Evolutionary conservation across 192 early-diverging fungal genomes (phyloP).

Genomic region (Backusella liffmaniae): DNA sequence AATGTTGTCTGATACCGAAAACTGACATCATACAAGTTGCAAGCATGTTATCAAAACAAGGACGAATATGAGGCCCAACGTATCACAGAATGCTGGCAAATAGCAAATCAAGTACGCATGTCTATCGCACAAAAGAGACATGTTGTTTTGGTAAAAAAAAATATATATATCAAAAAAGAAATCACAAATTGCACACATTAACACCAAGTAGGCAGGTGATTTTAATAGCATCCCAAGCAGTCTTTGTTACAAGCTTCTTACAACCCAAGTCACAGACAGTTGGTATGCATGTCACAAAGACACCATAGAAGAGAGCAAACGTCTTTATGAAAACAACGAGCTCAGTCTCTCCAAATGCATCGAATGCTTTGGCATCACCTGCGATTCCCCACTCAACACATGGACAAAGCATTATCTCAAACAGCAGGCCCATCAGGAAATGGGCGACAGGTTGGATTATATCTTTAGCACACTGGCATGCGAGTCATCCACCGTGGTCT

Average conservation of each 20-base stretch:
- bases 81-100: conserved; percentile 54
- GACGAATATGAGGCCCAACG: conserved; percentile 50
- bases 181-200: background rate
- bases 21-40: conserved; percentile 31
- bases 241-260: conserved; percentile 39
- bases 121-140: conserved; percentile 49
- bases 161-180: background rate
- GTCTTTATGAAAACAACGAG: background rate
- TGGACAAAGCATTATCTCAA: conserved; percentile 48
- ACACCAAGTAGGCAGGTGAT: conserved; percentile 40
- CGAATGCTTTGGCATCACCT: conserved; percentile 48
- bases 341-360: conserved; percentile 9
- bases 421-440: conserved; percentile 29
- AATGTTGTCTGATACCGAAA: too few species aligned
- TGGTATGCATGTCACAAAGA: conserved; percentile 39
- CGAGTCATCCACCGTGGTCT: conserved; percentile 24
- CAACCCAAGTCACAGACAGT: conserved; percentile 44
- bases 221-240: conserved; percentile 49
- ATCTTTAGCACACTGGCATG: conserved; percentile 48
- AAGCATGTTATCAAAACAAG: conserved; percentile 51
- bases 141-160: conserved; percentile 47
- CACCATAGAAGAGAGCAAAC: background rate
- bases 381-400: conserved; percentile 50
- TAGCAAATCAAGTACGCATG: conserved; percentile 38
- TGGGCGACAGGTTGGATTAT: conserved; percentile 53